phyloP scores from a whole-genome alignment of 2,329 filamentous ascomycete genomes.

The Alternaria gaisen region DNA sequence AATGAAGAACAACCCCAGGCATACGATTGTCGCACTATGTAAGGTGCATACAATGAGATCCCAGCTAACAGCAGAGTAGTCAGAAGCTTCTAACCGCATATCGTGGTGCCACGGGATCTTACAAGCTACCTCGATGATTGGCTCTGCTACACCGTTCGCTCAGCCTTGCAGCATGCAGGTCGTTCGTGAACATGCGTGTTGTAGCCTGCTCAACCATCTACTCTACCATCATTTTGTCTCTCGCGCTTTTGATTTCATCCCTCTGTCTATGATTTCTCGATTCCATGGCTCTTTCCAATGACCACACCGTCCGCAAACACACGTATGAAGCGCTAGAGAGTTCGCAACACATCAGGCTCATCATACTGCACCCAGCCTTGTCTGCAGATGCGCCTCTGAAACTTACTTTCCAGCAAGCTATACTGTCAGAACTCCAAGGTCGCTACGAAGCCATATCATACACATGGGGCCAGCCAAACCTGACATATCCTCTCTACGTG shows the following conservation, averaged over 20 bases:
- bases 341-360: background rate
- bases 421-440: background rate
- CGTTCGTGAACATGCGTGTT: background rate
- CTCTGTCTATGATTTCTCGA: too few relatives aligned
- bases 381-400: background rate
- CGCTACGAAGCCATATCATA: conserved; percentile 24
- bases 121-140: background rate
- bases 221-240: too few relatives aligned
- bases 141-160: background rate
- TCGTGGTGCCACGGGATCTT: background rate
- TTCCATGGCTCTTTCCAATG: too few relatives aligned
- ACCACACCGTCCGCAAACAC: background rate
- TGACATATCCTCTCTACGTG: background rate
- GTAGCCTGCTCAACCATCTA: background rate
- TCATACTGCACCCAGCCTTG: background rate
- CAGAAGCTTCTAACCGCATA: background rate
- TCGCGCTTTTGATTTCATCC: rapidly evolving
- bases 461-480: conserved; percentile 11
- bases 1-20: background rate
- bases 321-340: background rate
- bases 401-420: rapidly evolving
- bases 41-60: rapidly evolving
- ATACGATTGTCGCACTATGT: rapidly evolving
- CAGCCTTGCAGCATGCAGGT: background rate
- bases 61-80: rapidly evolving